phyloP scores from a whole-genome alignment of 257 asterid genomes.

The Penstemon eatonii region DNA sequence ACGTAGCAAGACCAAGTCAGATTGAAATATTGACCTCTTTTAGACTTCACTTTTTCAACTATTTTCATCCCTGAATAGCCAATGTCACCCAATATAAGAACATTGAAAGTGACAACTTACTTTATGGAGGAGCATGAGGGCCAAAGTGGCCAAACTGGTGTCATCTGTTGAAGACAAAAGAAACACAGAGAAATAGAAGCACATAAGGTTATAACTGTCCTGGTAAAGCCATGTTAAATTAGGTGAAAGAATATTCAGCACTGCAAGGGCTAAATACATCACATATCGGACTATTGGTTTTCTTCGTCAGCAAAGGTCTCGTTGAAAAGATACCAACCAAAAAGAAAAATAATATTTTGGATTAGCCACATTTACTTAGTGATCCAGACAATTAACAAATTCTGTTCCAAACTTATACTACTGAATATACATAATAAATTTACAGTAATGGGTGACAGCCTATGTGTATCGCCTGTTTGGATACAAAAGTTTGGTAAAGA shows the following conservation, averaged over 20 bases:
- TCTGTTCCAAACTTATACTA: constrained; percentile 10
- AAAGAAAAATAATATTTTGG: background rate
- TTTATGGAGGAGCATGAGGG: constrained; percentile 25
- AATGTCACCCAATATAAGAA: constrained; percentile 32
- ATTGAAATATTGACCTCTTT: constrained; percentile 13
- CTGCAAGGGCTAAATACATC: no score
- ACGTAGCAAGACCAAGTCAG: background rate
- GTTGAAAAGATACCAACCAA: no score
- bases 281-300: background rate
- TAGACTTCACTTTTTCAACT: constrained; percentile 1
- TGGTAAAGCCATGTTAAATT: no score
- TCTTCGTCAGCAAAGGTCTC: background rate
- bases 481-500: background rate
- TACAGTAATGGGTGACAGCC: constrained; percentile 24
- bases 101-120: constrained; percentile 23
- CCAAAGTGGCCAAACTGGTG: background rate
- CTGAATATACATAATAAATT: constrained; percentile 11
- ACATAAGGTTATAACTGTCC: no score
- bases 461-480: background rate
- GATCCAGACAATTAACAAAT: constrained; percentile 20
- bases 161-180: constrained; percentile 16
- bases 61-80: background rate
- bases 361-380: background rate
- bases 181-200: background rate
- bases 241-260: background rate